A percentile compares a stretch with the other conserved stretches of the same genome.
phyloP scores from a whole-genome alignment of 129 eudicot genomes.

The Chrysanthemum seticuspe region DNA sequence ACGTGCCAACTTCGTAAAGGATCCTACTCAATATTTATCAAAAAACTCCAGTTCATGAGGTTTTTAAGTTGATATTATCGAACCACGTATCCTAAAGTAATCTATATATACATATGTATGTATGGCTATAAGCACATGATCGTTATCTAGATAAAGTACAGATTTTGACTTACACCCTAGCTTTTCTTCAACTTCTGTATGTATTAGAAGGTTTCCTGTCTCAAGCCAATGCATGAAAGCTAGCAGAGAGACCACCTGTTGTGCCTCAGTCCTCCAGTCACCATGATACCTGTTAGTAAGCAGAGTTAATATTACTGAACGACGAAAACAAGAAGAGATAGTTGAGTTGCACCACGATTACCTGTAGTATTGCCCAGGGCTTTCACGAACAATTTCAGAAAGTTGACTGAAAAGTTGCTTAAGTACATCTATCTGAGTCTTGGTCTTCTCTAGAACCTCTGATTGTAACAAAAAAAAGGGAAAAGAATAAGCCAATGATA shows the following conservation, averaged over 20 bases:
- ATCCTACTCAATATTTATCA: background rate
- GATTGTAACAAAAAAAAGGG: background rate
- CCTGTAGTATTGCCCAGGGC: constrained; percentile 92
- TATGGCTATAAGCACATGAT: background rate
- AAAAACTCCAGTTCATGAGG: background rate
- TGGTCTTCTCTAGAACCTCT: constrained; percentile 85
- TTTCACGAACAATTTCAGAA: constrained; percentile 65
- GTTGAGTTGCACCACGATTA: constrained; percentile 8
- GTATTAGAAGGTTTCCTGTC: constrained; percentile 77
- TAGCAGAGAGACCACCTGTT: constrained; percentile 68
- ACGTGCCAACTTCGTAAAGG: background rate
- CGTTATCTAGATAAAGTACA: background rate
- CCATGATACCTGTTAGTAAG: constrained; percentile 65
- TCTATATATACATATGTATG: background rate
- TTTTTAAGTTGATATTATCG: background rate
- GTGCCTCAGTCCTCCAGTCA: constrained; percentile 94
- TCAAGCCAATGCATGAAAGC: constrained; percentile 89
- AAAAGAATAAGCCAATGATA: background rate
- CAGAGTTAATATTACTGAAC: background rate
- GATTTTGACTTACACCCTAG: constrained; percentile 61
- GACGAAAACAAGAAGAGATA: background rate
- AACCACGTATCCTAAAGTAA: background rate
- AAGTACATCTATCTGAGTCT: constrained; percentile 58
- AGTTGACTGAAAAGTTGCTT: constrained; percentile 54
- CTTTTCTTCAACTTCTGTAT: constrained; percentile 72